Evolutionary conservation across 2,329 filamentous ascomycete species (phyloP).

Genomic region (Trichoderma breve): DNA sequence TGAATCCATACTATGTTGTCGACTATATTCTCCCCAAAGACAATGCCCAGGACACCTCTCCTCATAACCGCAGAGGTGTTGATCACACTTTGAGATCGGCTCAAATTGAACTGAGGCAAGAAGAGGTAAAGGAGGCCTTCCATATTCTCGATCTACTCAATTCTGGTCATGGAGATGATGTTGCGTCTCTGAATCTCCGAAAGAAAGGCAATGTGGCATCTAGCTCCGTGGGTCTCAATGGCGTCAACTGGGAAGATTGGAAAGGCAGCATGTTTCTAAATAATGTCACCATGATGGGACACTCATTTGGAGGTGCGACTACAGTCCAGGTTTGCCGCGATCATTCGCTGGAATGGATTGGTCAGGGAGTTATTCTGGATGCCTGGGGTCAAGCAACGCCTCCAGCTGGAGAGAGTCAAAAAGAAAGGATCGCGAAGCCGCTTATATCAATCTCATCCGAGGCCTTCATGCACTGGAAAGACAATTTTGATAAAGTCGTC

Average conservation of each 20-base stretch:
- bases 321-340: constrained; percentile 59
- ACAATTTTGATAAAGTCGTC: constrained; percentile 59
- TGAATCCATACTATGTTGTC: constrained; percentile 45
- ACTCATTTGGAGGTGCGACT: constrained; percentile 67
- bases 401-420: constrained; percentile 42
- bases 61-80: constrained; percentile 58
- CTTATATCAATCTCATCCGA: constrained; percentile 64
- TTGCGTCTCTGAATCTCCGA: constrained; percentile 53
- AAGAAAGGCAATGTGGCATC: constrained; percentile 57
- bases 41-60: constrained; percentile 49
- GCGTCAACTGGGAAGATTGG: constrained; percentile 57
- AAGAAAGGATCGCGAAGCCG: constrained; percentile 49
- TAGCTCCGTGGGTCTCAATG: constrained; percentile 57
- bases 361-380: constrained; percentile 65
- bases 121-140: constrained; percentile 64
- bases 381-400: constrained; percentile 58
- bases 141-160: constrained; percentile 55
- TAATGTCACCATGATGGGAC: constrained; percentile 61
- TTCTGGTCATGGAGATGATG: constrained; percentile 49
- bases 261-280: constrained; percentile 52
- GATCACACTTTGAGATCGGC: constrained; percentile 58
- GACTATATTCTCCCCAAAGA: constrained; percentile 64
- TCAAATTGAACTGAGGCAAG: constrained; percentile 61
- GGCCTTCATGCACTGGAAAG: constrained; percentile 68
- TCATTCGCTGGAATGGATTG: constrained; percentile 52